Conservation (phyloP, 2,329 filamentous ascomycete species). For the Helotiales sp. region DNA sequence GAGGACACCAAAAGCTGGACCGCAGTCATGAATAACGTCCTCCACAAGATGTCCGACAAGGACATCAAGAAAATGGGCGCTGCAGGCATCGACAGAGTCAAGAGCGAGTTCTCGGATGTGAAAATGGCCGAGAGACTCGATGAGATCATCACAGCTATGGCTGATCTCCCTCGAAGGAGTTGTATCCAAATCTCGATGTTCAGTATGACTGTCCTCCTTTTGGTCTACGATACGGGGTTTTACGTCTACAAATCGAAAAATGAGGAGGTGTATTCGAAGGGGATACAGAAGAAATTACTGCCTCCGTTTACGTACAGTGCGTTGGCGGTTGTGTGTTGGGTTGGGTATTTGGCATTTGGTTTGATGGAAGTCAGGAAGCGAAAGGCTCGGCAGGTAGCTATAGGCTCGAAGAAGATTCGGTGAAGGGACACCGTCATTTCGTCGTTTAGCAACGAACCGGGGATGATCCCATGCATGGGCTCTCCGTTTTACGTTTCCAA, state of each 20-base stretch:
- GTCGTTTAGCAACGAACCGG: too few relatives aligned
- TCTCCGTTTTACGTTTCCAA: background rate
- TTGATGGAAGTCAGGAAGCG: conserved; percentile 5
- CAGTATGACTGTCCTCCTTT: conserved; percentile 28
- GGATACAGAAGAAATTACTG: conserved; percentile 22
- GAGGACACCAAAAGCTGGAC: conserved; percentile 74
- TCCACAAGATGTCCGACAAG: conserved; percentile 59
- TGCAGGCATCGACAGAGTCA: conserved; percentile 70
- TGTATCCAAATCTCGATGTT: conserved; percentile 30
- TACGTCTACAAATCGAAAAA: conserved; percentile 18
- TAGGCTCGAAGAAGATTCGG: background rate
- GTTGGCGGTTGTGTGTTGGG: conserved; percentile 32
- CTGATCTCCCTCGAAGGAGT: conserved; percentile 29
- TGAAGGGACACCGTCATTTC: too few relatives aligned
- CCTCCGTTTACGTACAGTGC: conserved; percentile 34
- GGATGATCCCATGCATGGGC: background rate
- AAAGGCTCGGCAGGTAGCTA: background rate
- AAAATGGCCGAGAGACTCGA: conserved; percentile 84
- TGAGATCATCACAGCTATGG: conserved; percentile 62
- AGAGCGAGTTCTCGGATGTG: conserved; percentile 73
- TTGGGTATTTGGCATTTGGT: conserved; percentile 3
- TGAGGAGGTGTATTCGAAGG: conserved; percentile 18
- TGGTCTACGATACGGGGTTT: conserved; percentile 30
- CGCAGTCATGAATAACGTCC: conserved; percentile 72
- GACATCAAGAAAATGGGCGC: conserved; percentile 68